phyloP scores from a whole-genome alignment of 78 protist genomes.

The Dictyostelium purpureum region DNA sequence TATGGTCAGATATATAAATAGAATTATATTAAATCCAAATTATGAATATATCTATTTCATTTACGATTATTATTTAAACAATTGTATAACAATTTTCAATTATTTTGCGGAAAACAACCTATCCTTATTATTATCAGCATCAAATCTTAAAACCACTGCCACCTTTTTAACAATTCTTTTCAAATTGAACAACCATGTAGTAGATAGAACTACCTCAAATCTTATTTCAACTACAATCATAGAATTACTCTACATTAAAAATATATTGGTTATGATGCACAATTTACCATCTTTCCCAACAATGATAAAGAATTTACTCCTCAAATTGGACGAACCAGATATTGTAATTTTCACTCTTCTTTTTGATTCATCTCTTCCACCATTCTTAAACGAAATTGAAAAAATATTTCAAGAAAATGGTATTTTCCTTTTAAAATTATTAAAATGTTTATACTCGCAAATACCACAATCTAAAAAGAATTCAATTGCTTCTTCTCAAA shows the following conservation, averaged over 20 bases:
- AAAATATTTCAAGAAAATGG: background rate
- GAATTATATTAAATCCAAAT: background rate
- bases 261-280: background rate
- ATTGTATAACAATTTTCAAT: background rate
- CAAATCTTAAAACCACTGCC: background rate
- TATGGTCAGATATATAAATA: background rate
- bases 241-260: background rate
- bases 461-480: slow-evolving; percentile 2
- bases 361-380: background rate
- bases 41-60: background rate
- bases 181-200: background rate
- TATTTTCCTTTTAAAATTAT: background rate
- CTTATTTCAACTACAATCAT: background rate
- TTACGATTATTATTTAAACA: background rate
- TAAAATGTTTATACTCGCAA: background rate
- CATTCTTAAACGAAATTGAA: background rate
- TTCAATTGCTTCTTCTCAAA: background rate
- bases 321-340: background rate
- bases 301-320: slow-evolving; percentile 9
- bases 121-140: background rate
- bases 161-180: background rate
- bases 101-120: background rate
- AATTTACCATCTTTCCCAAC: slow-evolving; percentile 9
- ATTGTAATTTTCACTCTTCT: background rate
- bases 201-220: background rate